These are phyloP conservation scores for Crucihimalaya himalaica DNA, from an alignment of 345 rosid species.

Conservation along the genomic window DNA sequence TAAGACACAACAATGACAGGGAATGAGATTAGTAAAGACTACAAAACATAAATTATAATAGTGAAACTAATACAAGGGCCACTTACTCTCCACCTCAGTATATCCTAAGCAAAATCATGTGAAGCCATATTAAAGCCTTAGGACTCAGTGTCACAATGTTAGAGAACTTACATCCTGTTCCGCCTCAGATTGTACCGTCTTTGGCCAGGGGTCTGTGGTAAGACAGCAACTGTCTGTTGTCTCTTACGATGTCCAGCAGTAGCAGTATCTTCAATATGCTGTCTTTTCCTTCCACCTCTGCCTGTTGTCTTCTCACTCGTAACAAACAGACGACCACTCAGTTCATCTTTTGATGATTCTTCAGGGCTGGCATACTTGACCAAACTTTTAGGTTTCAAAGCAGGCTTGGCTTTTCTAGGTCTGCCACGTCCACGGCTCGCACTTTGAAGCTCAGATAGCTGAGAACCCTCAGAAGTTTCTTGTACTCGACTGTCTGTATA, in stretches of 20 bases:
- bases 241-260: conserved; percentile 65
- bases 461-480: conserved; percentile 63
- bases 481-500: conserved; percentile 51
- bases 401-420: conserved; percentile 53
- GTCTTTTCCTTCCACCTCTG: conserved; percentile 58
- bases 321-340: conserved; percentile 42
- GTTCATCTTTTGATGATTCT: conserved; percentile 43
- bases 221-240: conserved; percentile 52
- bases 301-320: conserved; percentile 42
- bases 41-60: not conserved
- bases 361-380: conserved; percentile 51
- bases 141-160: conserved; percentile 14
- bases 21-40: not conserved
- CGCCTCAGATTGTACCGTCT: conserved; percentile 86
- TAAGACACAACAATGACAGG: conserved; percentile 15
- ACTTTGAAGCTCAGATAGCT: conserved; percentile 57
- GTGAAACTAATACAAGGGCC: conserved; percentile 4
- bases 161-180: conserved; percentile 59
- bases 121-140: conserved; percentile 10
- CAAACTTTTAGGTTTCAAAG: conserved; percentile 46
- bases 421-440: conserved; percentile 45
- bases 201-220: conserved; percentile 58
- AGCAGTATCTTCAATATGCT: conserved; percentile 56
- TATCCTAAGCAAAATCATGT: conserved; percentile 23
- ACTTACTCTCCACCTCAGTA: not conserved